Evolutionary conservation across 179 eudicot genomes (phyloP), one percentile per base, ranked within the genome.

Genomic region (Camellia oleifera): DNA sequence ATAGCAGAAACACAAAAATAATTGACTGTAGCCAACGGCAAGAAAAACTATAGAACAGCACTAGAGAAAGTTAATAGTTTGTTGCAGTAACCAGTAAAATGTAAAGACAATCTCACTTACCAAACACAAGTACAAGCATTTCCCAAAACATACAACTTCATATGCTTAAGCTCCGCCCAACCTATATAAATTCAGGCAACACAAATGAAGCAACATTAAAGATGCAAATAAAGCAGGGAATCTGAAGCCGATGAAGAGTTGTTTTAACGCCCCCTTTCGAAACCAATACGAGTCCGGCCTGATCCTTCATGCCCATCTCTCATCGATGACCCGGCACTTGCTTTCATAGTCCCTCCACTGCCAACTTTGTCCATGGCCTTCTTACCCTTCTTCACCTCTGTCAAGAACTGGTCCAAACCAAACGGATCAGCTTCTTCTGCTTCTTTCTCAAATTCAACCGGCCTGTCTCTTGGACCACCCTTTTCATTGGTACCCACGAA

Each of bases 371-470:
- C 94, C 83, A 85, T 67, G 44, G 94, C 86, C 71, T 91, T 87
- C 72, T 89, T 88, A 20, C 90, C 94, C 76, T 86, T 91, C 78
- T 91, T 92, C 78, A 94, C 91, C 83, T 90, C 90, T 2, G 92
- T 91, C 88, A 91, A 83, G 82, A 86, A 92, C 84, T 90, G 91
- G 69, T 91, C 93, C 81, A 94, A 79, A 80, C 94, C 98, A 66
- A 94, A 94, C 10, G 93, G 93, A 91, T 92, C 94, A 63, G 89
- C 94, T 83, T 94, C 97, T 79, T 92, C 97, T 18, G 85, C 90
- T 15, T 85, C 87, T 71, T 85, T 85, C 85, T 94, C 97, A 86
- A 94, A 94, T 83, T 92, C 97, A 23, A 94, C 90, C 4, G 97
- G 98, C 77, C 91, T 83, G 57, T 90, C 95, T 81, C 97, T 89